These are phyloP conservation scores for Rhizomucor miehei DNA, from an alignment of 371 early-diverging fungal species.

Conservation along the genomic window DNA sequence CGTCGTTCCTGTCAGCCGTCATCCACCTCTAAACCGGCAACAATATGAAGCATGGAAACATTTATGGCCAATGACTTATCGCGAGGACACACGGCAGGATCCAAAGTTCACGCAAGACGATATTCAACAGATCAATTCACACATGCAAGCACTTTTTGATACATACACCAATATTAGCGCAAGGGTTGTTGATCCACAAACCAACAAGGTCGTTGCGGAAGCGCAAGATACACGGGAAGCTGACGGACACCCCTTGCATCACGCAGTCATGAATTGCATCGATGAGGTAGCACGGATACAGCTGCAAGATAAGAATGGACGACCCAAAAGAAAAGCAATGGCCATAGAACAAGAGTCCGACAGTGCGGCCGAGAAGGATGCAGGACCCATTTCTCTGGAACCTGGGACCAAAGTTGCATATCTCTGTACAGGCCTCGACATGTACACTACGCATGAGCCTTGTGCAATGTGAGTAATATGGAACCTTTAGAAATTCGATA, in stretches of 20 bases:
- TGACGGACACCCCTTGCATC: slow-evolving; percentile 51
- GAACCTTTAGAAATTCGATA: too few relatives aligned
- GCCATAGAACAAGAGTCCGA: slow-evolving; percentile 3
- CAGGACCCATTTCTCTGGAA: background rate
- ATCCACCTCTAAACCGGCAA: slow-evolving; percentile 51
- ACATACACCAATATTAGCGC: slow-evolving; percentile 16
- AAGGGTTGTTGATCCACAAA: slow-evolving; percentile 51
- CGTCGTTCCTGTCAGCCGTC: slow-evolving; percentile 29
- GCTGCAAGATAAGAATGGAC: slow-evolving; percentile 8
- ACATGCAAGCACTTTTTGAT: slow-evolving; percentile 31
- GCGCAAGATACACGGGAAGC: slow-evolving; percentile 43
- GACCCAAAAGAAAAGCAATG: slow-evolving; percentile 27
- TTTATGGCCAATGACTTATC: slow-evolving; percentile 59
- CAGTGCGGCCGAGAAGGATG: slow-evolving; percentile 2
- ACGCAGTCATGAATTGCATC: slow-evolving; percentile 64
- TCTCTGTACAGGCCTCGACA: slow-evolving; percentile 62
- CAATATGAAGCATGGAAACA: slow-evolving; percentile 61
- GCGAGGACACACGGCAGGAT: slow-evolving; percentile 56
- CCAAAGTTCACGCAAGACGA: slow-evolving; percentile 46
- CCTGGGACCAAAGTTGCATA: slow-evolving; percentile 25
- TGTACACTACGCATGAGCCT: slow-evolving; percentile 63
- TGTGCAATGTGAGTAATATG: slow-evolving; percentile 57
- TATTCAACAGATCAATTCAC: slow-evolving; percentile 26
- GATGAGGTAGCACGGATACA: slow-evolving; percentile 41
- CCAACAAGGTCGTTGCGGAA: slow-evolving; percentile 38